These are phyloP conservation scores for Cryoendolithus antarcticus DNA, from an alignment of 2,329 filamentous ascomycete species.

Conservation along the genomic window DNA sequence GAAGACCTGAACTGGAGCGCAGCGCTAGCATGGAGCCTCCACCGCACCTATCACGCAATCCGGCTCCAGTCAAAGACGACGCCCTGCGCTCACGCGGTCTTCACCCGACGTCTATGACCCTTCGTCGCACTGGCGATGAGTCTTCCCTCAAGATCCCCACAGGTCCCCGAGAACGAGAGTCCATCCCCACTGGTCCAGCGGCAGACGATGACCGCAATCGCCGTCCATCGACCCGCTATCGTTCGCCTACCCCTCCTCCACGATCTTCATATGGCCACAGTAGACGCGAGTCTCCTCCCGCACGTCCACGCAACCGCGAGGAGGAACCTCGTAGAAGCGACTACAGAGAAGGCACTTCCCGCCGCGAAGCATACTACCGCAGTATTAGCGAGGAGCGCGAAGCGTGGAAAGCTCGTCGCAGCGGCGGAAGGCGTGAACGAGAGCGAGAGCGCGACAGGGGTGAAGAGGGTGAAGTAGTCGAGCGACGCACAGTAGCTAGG, in stretches of 20 bases:
- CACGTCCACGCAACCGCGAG: constrained; percentile 12
- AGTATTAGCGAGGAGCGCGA: constrained; percentile 22
- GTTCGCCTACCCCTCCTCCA: constrained; percentile 13
- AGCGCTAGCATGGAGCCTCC: constrained; percentile 30
- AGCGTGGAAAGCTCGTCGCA: constrained; percentile 19
- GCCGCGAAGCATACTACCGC: constrained; percentile 15
- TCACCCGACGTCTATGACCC: constrained; percentile 20
- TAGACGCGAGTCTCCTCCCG: constrained; percentile 14
- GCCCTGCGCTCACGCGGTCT: constrained; percentile 20
- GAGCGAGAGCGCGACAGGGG: constrained; percentile 7
- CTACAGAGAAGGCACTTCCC: constrained; percentile 3
- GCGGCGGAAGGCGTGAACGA: constrained; percentile 9
- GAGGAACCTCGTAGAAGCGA: not conserved
- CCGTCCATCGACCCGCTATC: constrained; percentile 14
- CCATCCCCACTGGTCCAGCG: constrained; percentile 3
- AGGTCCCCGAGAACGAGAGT: not conserved
- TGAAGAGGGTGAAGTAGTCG: constrained; percentile 9
- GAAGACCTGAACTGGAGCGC: constrained; percentile 38
- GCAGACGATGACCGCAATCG: constrained; percentile 7
- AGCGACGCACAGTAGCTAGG: constrained; percentile 1
- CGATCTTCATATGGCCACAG: constrained; percentile 13
- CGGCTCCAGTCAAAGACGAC: constrained; percentile 6
- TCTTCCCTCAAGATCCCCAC: not conserved
- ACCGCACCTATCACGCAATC: constrained; percentile 19
- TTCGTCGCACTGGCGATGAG: constrained; percentile 17